These are phyloP conservation scores for Tetrapisispora phaffii DNA, from an alignment of 805 yeast genomes.

Conservation along the genomic window DNA sequence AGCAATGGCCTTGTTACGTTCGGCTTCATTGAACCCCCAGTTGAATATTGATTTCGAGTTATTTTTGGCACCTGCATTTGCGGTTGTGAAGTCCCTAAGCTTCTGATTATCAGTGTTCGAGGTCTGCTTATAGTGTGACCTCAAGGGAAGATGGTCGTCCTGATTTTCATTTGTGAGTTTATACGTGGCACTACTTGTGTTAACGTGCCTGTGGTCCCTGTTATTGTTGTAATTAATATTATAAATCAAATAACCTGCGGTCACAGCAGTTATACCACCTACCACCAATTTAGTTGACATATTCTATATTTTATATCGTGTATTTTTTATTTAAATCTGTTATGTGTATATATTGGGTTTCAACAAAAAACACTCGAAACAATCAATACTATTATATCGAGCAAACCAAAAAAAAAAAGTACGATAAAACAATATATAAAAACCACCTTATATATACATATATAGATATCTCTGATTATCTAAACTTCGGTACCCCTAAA, in stretches of 20 bases:
- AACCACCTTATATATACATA: no score
- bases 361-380: no score
- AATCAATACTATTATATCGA: no score
- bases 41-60: conserved; percentile 18
- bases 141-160: conserved; percentile 1
- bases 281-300: conserved; percentile 6
- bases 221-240: conserved; percentile 4
- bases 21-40: conserved; percentile 23
- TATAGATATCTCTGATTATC: no score
- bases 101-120: not conserved
- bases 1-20: conserved; percentile 22
- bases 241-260: conserved; percentile 2
- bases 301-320: not conserved
- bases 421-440: no score
- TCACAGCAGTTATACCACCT: conserved; percentile 2
- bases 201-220: not conserved
- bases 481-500: no score
- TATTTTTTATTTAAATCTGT: no score
- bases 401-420: no score
- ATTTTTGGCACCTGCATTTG: not conserved
- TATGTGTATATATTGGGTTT: no score
- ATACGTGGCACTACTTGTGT: not conserved
- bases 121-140: not conserved
- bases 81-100: not conserved
- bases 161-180: not conserved